phyloP scores from a whole-genome alignment of 768 basidiomycete species.

The Auricularia heimuer region DNA sequence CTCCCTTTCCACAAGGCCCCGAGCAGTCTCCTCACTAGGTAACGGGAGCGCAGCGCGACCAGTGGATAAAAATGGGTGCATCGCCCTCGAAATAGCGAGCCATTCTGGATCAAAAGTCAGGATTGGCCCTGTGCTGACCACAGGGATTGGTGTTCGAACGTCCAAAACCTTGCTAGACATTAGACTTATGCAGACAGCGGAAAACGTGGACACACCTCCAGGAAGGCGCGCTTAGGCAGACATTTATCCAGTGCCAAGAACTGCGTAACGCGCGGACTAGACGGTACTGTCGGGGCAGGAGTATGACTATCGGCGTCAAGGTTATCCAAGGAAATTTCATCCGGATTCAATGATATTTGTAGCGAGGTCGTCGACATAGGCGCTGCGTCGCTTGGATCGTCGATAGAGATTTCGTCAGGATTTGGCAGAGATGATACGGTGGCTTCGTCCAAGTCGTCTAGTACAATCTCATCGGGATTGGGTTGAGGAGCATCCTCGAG shows the following conservation, averaged over 20 bases:
- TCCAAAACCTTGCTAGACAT: slow-evolving; percentile 55
- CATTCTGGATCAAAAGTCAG: slow-evolving; percentile 81
- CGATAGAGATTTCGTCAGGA: not conserved
- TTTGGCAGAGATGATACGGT: slow-evolving; percentile 24
- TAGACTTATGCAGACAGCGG: not conserved
- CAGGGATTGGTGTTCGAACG: slow-evolving; percentile 26
- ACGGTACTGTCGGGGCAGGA: not conserved
- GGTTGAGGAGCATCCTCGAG: slow-evolving; percentile 15
- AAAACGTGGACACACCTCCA: slow-evolving; percentile 47
- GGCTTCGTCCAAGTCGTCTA: slow-evolving; percentile 37
- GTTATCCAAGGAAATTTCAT: slow-evolving; percentile 39
- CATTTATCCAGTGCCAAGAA: slow-evolving; percentile 94
- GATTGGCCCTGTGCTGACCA: slow-evolving; percentile 4
- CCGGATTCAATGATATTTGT: slow-evolving; percentile 26
- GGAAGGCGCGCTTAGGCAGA: slow-evolving; percentile 55
- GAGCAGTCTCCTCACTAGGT: slow-evolving; percentile 45
- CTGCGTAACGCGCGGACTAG: slow-evolving; percentile 35
- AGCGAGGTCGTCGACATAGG: slow-evolving; percentile 2
- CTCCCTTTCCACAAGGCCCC: slow-evolving; percentile 47
- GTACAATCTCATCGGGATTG: slow-evolving; percentile 21
- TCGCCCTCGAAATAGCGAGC: slow-evolving; percentile 87
- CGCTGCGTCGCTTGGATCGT: not conserved
- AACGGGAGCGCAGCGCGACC: slow-evolving; percentile 39
- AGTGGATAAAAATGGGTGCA: slow-evolving; percentile 67
- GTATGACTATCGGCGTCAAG: slow-evolving; percentile 6